phyloP scores from a whole-genome alignment of 192 early-diverging fungal species.

The Backusella morwellensis region DNA sequence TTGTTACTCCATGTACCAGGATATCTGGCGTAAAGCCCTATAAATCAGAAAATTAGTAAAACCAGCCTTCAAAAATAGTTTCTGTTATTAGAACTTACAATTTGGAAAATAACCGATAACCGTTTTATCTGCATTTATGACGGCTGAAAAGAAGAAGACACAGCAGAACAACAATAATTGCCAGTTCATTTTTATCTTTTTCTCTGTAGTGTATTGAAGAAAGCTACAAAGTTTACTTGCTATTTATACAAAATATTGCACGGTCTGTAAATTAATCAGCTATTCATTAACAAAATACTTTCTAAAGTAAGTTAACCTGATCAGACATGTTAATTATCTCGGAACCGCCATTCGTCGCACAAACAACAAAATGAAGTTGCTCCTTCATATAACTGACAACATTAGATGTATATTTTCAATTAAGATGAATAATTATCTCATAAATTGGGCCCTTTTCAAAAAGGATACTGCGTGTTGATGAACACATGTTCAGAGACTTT shows the following conservation, averaged over 20 bases:
- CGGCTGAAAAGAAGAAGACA: not conserved
- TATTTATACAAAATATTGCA: not conserved
- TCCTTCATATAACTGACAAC: not conserved
- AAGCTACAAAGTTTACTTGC: not conserved
- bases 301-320: not conserved
- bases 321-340: not conserved
- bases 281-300: not conserved
- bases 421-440: not conserved
- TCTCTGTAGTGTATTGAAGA: not conserved
- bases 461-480: not conserved
- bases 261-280: not conserved
- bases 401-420: not conserved
- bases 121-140: slow-evolving; percentile 8
- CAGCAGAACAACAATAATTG: not conserved
- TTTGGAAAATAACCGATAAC: slow-evolving; percentile 31
- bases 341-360: not conserved
- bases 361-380: not conserved
- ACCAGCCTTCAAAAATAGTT: too few species aligned
- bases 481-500: not conserved
- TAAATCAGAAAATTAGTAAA: not conserved
- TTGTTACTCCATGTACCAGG: not conserved
- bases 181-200: not conserved
- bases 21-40: slow-evolving; percentile 25
- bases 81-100: slow-evolving; percentile 1
- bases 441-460: not conserved